Conservation (phyloP, 495 filamentous ascomycete genomes). For the Viridothelium virens region DNA sequence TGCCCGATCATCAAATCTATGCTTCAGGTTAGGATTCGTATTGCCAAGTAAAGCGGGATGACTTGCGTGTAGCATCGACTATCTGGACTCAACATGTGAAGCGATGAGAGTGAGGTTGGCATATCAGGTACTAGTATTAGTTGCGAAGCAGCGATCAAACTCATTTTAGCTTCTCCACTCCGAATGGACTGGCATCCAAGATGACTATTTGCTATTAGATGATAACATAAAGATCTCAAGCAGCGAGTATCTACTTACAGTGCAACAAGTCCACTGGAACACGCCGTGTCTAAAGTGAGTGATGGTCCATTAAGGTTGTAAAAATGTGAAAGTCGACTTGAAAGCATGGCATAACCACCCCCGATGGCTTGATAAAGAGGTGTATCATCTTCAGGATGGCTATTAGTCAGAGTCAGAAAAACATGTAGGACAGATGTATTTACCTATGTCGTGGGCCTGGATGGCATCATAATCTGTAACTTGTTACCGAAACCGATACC, state of each 20-base stretch:
- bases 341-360: constrained; percentile 12
- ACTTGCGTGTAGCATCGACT: constrained; percentile 28
- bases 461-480: constrained; percentile 8
- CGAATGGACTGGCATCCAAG: constrained; percentile 11
- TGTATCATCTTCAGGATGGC: neutral
- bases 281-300: constrained; percentile 9
- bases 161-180: constrained; percentile 11
- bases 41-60: neutral
- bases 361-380: constrained; percentile 11
- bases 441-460: constrained; percentile 8
- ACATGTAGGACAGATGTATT: neutral
- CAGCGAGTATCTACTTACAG: neutral
- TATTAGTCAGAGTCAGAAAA: neutral
- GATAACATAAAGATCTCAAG: neutral
- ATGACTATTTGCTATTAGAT: constrained; percentile 6
- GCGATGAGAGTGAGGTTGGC: constrained; percentile 11
- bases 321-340: constrained; percentile 10
- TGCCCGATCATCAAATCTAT: constrained; percentile 31
- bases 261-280: constrained; percentile 10
- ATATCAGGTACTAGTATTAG: constrained; percentile 10
- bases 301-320: constrained; percentile 10
- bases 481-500: constrained; percentile 4
- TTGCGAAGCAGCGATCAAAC: constrained; percentile 11
- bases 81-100: constrained; percentile 30
- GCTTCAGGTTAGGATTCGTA: neutral